Base-by-base conservation (phyloP, 2,329 filamentous ascomycete species). In the Boeremia exigua region DNA sequence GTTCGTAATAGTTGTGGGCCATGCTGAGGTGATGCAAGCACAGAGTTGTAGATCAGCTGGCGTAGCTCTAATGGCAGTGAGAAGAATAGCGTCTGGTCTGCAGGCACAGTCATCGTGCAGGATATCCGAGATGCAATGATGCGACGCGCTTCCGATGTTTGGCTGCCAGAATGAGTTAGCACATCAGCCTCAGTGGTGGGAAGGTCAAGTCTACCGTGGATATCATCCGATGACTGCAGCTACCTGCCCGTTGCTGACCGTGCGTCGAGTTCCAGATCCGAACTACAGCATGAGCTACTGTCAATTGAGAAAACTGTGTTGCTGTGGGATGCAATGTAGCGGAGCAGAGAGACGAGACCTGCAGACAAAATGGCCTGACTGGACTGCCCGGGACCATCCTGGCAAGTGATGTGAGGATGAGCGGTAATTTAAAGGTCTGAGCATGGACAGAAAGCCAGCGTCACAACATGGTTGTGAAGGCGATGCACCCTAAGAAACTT, bases 41-140 rank as follows among this genome's bases (percentile, higher is more conserved):
- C 60, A 11, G 63, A 59, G 11, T 58, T 65, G 54, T 73, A 75
- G 9, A 74, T 63, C 28, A 65, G 27, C 32, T 71, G 65, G 7
- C 71, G 70, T 8, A 75, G 53, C 48, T 72, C 70, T n/a, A 71
- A 38, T 15, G 71, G 71, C 6, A 75, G 55, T 23, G 57, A 42
- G 36, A 68, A 58, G 4, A 72, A 44, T 10, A 49, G 39, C 14
- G 58, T 45, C 14, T 48, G 43, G 15, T 33, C 8, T 28, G 12
- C 33, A 25, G 38, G n/a, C 23, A 44, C 15, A 10, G n/a, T 19
- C 48, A 48, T 57, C 4, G 15, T 43, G 14, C 8, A 14, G 12
- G n/a, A 32, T 1, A 14, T 27, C 11, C 14, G 14, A 29, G 40
- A 30, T 17, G 15, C 27, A 9, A 27, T 28, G 29, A 28, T 27